phyloP scores from a whole-genome alignment of 2,329 filamentous ascomycete species.

The Paraconiothyrium sp. region DNA sequence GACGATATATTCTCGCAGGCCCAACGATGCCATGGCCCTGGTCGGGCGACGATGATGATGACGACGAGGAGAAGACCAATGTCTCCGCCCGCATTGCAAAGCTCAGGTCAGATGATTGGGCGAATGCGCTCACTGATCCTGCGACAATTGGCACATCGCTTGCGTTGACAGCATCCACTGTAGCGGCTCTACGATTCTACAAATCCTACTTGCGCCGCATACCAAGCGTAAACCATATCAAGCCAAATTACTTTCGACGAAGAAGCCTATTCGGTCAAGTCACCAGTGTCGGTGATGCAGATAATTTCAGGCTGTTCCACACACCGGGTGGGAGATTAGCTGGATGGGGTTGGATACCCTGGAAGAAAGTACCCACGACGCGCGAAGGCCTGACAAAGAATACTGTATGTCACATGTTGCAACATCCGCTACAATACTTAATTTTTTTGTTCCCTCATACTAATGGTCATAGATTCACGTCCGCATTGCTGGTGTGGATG shows the following conservation, averaged over 20 bases:
- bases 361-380: slow-evolving; percentile 73
- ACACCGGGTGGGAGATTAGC: slow-evolving; percentile 87
- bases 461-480: slow-evolving; percentile 74
- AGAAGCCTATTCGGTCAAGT: slow-evolving; percentile 84
- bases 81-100: slow-evolving; percentile 56
- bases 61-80: slow-evolving; percentile 34
- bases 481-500: slow-evolving; percentile 90
- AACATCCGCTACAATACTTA: background rate
- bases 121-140: slow-evolving; percentile 64
- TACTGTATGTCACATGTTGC: slow-evolving; percentile 68
- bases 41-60: slow-evolving; percentile 45
- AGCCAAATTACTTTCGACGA: slow-evolving; percentile 76
- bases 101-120: slow-evolving; percentile 57
- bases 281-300: slow-evolving; percentile 94
- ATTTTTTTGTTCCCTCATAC: slow-evolving; percentile 22
- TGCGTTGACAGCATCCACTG: slow-evolving; percentile 64
- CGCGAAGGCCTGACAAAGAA: slow-evolving; percentile 76
- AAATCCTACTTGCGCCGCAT: slow-evolving; percentile 81
- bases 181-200: slow-evolving; percentile 69
- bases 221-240: slow-evolving; percentile 78
- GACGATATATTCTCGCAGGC: slow-evolving; percentile 31
- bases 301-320: slow-evolving; percentile 94
- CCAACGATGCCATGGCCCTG: slow-evolving; percentile 55
- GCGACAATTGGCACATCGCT: slow-evolving; percentile 64
- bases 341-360: slow-evolving; percentile 91